Conservation (phyloP, 345 rosid genomes). For the Kandelia obovata region DNA sequence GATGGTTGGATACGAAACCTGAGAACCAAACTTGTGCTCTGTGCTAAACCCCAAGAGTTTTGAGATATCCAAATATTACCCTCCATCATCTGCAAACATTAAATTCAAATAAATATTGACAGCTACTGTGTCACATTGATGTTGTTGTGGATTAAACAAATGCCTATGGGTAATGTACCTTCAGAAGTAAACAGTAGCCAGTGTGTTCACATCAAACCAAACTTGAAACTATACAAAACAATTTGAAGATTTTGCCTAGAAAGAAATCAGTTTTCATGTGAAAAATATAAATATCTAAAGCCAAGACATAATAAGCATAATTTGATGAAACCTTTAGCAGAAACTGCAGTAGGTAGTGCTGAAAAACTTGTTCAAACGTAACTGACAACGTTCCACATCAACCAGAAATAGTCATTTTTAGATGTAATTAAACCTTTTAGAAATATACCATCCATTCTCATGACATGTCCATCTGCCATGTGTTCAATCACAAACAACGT, state of each 20-base stretch:
- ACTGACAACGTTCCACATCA: not conserved
- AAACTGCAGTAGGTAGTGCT: no score
- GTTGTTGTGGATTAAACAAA: not conserved
- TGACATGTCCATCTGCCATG: not conserved
- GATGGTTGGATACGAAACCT: conserved; percentile 57
- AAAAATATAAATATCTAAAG: no score
- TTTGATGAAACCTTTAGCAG: no score
- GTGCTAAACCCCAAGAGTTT: conserved; percentile 56
- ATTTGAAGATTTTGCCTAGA: not conserved
- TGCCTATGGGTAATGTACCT: not conserved
- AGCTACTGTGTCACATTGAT: no score
- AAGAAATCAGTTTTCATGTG: not conserved
- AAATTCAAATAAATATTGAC: conserved; percentile 1
- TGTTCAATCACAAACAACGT: not conserved
- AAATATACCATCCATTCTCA: conserved; percentile 4
- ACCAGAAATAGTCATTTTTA: not conserved
- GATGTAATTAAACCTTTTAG: not conserved
- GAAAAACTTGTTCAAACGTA: not conserved
- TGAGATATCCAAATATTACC: conserved; percentile 79
- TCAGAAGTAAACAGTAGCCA: not conserved
- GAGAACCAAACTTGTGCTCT: conserved; percentile 66
- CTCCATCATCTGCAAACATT: conserved; percentile 80
- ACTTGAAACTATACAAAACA: not conserved
- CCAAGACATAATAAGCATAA: no score
- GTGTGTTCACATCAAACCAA: not conserved